Base-by-base conservation (phyloP, 2,329 filamentous ascomycete genomes). In the Colletotrichum endophyticum region DNA sequence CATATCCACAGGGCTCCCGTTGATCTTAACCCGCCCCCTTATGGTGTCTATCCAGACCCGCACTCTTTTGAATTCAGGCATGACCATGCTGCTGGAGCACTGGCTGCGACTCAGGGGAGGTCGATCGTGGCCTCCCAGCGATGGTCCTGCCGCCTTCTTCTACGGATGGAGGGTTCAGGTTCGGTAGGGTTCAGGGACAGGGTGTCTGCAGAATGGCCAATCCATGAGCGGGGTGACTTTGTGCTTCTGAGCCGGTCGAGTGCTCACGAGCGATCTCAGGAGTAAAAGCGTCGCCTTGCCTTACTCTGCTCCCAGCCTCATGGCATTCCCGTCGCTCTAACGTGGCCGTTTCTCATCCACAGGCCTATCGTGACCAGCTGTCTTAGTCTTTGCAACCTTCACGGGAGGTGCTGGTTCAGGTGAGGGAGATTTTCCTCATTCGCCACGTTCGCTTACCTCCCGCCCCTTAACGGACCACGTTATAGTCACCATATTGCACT, bases 401-500 rank as follows among this genome's bases (percentile, higher is more conserved):
- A 19, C 27, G 44, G 22, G n/a, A 57, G 25, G 56, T 30, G 36
- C 62, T 19, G 62, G 39, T 56, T 27, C 49, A 72, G n/a, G 30
- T 25, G 39, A 57, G 70, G 32, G 27, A 56, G 44, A 19, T 56
- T 49, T 67, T 27, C 27, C 61, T 74, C 49, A 66, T 76, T 76
- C 61, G 74, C 59, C 74, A 76, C 66, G 16, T 63, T 74, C 44
- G 25, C 44, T 34, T 67, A 22, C 66, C 44, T 67, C 57, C 36
- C 39, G 28, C 19, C 53, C 57, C 66, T 63, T 77, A 72, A 76
- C 5, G 39, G 67, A 28, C 27, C n/a, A 28, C 34, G 19, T 34
- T 77, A 71, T 72, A 75, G 72, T 30, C 19, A 22, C 67, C 32
- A 77, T 57, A 67, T 69, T 78, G 56, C 57, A 34, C 27, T 32